These are phyloP conservation scores for Xylaria nigripes DNA, from an alignment of 495 filamentous ascomycete species.

Conservation along the genomic window DNA sequence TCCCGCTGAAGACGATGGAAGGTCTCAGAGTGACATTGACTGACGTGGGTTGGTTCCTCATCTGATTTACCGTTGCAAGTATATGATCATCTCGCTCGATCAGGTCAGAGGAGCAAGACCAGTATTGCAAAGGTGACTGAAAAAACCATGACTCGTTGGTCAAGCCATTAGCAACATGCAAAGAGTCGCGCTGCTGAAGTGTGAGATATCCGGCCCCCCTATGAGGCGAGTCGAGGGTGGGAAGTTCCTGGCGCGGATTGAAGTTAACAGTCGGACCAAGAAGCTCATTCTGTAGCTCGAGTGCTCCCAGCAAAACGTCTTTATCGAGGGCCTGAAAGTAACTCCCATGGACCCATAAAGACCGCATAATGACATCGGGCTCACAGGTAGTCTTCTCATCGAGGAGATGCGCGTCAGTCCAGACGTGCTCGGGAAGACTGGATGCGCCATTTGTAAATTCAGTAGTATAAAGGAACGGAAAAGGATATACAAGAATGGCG, in stretches of 20 bases:
- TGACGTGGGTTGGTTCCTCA: conserved; percentile 43
- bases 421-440: conserved; percentile 63
- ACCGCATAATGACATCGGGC: conserved; percentile 50
- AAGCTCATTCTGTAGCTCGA: conserved; percentile 54
- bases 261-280: conserved; percentile 47
- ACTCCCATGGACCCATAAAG: conserved; percentile 51
- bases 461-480: conserved; percentile 58
- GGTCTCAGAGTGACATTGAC: conserved; percentile 63
- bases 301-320: conserved; percentile 50
- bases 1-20: conserved; percentile 67
- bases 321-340: conserved; percentile 63
- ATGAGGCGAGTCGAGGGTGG: conserved; percentile 14
- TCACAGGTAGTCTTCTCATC: conserved; percentile 26
- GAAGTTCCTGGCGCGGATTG: conserved; percentile 29
- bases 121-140: conserved; percentile 68
- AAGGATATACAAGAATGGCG: conserved; percentile 55
- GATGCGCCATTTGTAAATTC: conserved; percentile 52
- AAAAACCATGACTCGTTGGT: conserved; percentile 53
- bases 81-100: conserved; percentile 52
- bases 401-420: conserved; percentile 61
- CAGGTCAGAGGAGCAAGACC: conserved; percentile 51
- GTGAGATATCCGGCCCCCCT: conserved; percentile 26
- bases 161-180: conserved; percentile 44
- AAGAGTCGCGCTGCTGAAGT: conserved; percentile 35
- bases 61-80: conserved; percentile 55